Evolutionary conservation across 139 green algal species (phyloP), one percentile per base, ranked within the genome.

Genomic region (Tetraselmis striata): DNA sequence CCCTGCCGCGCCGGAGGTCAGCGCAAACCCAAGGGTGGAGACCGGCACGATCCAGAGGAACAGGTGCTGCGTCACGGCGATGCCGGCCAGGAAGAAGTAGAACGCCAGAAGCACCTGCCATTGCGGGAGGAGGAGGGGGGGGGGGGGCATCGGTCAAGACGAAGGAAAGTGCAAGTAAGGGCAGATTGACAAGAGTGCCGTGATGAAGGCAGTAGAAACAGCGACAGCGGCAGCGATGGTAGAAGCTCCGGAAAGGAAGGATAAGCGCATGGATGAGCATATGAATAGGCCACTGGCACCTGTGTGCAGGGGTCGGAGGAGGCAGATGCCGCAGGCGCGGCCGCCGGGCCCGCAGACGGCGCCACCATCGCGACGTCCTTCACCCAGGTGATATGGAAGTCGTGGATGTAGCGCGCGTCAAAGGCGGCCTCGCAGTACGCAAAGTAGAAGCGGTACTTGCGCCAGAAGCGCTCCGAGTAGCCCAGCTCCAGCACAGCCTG

Each of bases 381-480:
- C 23, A 86, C 79, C 87, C 91, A 95, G 0, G 88, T 89, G 11
- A 98, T 81, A 30, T 97, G 92, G 80, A 91, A 96, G 89, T 96
- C 94, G 85, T 96, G 92, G 85, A 98, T 97, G 89, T 97, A 96
- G 29, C 82, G 83, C 0, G 88, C 87, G 75, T 97, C 93, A 85
- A 98, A 98, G 23, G 87, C 95, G 0, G 92, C 92, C 88, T 98
- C 95, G 83, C 95, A 98, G 89, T 97, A 98, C 0, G 91, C 94
- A 88, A 98, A 98, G 86, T 98, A 98, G 82, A 98, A 98, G 81
- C 86, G 86, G 90, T 92, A 97, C 87, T 96, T 98, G 78, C 92
- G 88, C 91, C 92, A 96, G 88, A 97, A 98, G 76, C 84, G 80
- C 59, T 94, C 85, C 32, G 75, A 88, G 89, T 97, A 97, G 29